Conservation (phyloP, 2,329 filamentous ascomycete species). For the Diplodia scrobiculata region DNA sequence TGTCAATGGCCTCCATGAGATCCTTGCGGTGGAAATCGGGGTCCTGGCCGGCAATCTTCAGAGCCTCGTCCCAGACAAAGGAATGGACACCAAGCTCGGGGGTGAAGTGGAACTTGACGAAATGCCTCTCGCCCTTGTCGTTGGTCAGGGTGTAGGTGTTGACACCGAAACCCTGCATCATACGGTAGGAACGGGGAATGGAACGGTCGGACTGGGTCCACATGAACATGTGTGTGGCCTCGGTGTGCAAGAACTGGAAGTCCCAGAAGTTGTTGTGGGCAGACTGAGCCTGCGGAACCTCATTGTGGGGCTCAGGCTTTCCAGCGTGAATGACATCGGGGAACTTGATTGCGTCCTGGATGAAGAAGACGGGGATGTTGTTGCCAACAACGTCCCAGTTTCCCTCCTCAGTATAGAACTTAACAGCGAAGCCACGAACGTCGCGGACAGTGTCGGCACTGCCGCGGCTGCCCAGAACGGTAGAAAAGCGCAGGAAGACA, state of each 20-base stretch:
- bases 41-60: conserved; percentile 65
- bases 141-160: conserved; percentile 75
- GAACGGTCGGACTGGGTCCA: conserved; percentile 76
- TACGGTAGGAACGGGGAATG: conserved; percentile 73
- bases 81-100: conserved; percentile 75
- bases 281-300: conserved; percentile 69
- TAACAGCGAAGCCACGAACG: conserved; percentile 76
- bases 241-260: conserved; percentile 66
- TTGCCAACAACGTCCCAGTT: conserved; percentile 77
- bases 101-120: conserved; percentile 78
- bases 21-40: conserved; percentile 83
- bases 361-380: conserved; percentile 75
- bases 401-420: conserved; percentile 76
- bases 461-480: conserved; percentile 72
- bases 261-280: conserved; percentile 80
- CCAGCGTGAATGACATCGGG: conserved; percentile 65
- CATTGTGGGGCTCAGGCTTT: conserved; percentile 71
- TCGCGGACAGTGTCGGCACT: conserved; percentile 82
- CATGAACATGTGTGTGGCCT: conserved; percentile 77
- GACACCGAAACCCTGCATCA: conserved; percentile 86
- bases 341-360: conserved; percentile 75
- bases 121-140: conserved; percentile 66
- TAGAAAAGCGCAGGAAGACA: conserved; percentile 75
- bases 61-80: conserved; percentile 76
- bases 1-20: conserved; percentile 71